phyloP scores from a whole-genome alignment of 495 filamentous ascomycete genomes.

The Rostrohypoxylon terebratum region DNA sequence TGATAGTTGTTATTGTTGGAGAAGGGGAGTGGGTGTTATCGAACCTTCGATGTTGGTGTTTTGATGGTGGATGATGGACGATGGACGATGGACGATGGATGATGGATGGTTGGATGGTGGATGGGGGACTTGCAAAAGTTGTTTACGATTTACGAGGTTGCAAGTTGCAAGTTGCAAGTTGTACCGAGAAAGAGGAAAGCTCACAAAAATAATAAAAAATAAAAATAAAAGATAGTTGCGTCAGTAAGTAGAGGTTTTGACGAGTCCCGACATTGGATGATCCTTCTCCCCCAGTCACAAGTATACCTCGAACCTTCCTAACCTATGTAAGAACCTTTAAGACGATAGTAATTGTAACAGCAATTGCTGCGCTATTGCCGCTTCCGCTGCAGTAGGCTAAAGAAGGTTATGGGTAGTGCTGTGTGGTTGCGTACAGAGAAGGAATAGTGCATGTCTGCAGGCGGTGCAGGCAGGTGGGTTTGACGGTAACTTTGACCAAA shows the following conservation, averaged over 20 bases:
- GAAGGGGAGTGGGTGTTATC: slow-evolving; percentile 24
- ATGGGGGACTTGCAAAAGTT: slow-evolving; percentile 7
- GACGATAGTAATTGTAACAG: slow-evolving; percentile 21
- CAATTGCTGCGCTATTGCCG: slow-evolving; percentile 45
- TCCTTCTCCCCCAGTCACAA: slow-evolving; percentile 29
- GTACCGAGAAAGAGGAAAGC: slow-evolving; percentile 27
- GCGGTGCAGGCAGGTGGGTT: slow-evolving; percentile 26
- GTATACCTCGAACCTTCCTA: slow-evolving; percentile 22
- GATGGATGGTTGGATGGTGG: not conserved
- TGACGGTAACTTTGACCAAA: slow-evolving; percentile 19
- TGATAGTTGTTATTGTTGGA: slow-evolving; percentile 13
- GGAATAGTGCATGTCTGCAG: slow-evolving; percentile 30
- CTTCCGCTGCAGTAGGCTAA: slow-evolving; percentile 25
- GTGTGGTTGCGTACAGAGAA: slow-evolving; percentile 35
- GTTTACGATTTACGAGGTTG: slow-evolving; percentile 34
- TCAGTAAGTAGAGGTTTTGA: slow-evolving; percentile 34
- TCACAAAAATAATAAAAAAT: too few relatives aligned
- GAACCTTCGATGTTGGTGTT: slow-evolving; percentile 19
- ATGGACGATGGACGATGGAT: too few relatives aligned
- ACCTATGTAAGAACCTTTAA: slow-evolving; percentile 12
- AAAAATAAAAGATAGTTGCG: slow-evolving; percentile 30
- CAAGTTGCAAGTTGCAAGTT: slow-evolving; percentile 17
- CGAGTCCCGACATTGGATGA: slow-evolving; percentile 34
- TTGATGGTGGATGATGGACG: not conserved
- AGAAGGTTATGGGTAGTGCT: slow-evolving; percentile 17